phyloP scores from a whole-genome alignment of 2,329 filamentous ascomycete genomes.

The Gnomoniopsis sp. region DNA sequence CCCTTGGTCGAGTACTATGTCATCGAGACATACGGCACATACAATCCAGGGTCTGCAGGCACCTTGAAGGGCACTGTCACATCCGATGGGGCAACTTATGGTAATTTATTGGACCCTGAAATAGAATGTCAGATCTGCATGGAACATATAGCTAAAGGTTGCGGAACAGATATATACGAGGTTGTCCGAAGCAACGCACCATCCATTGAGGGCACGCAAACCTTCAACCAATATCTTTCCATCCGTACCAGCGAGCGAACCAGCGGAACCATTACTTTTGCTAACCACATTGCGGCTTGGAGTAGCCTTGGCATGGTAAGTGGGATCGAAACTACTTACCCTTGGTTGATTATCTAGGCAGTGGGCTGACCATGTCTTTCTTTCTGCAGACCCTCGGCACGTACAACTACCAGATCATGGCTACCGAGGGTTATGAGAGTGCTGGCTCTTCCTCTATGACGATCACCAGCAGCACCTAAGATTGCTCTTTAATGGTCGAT shows the following conservation, averaged over 20 bases:
- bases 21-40: constrained; percentile 24
- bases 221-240: constrained; percentile 42
- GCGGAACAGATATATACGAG: constrained; percentile 18
- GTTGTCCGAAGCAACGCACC: constrained; percentile 28
- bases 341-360: background rate
- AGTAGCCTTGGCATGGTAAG: constrained; percentile 30
- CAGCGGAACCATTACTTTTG: constrained; percentile 41
- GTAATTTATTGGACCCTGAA: background rate
- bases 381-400: constrained; percentile 30
- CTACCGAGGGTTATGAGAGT: constrained; percentile 38
- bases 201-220: constrained; percentile 36
- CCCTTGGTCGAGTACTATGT: constrained; percentile 29
- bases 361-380: background rate
- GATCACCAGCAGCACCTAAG: constrained; percentile 2
- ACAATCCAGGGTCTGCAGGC: constrained; percentile 18
- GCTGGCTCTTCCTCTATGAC: constrained; percentile 27
- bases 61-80: constrained; percentile 18
- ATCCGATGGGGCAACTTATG: constrained; percentile 21
- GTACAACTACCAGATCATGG: constrained; percentile 45
- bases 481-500: background rate
- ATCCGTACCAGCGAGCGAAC: constrained; percentile 40
- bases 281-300: constrained; percentile 46
- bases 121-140: background rate
- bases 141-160: background rate
- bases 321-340: background rate